Percentiles rank a stretch among this genome's conserved stretches.
Conservation (phyloP, 257 asterid genomes). For the Gentiana straminea region DNA sequence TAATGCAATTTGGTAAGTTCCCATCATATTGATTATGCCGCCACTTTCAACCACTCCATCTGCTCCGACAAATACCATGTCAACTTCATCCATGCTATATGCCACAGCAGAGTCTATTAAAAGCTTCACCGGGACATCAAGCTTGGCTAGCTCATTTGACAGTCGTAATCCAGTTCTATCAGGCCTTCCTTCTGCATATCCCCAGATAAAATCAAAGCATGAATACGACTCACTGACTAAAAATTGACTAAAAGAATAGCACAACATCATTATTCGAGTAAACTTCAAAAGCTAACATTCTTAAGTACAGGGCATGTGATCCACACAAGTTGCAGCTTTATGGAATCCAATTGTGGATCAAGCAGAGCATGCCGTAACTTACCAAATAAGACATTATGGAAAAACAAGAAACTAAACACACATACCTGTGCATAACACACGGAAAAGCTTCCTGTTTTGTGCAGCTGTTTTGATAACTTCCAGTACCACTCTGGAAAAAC, state of each 20-base stretch:
- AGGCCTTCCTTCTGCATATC: conserved; percentile 84
- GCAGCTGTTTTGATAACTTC: conserved; percentile 79
- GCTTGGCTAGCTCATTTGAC: conserved; percentile 81
- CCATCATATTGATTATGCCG: conserved; percentile 95
- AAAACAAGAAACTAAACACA: not conserved
- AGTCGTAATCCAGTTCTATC: conserved; percentile 75
- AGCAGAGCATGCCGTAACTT: not conserved
- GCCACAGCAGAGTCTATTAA: conserved; percentile 95
- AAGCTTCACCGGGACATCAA: conserved; percentile 85
- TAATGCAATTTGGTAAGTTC: conserved; percentile 90
- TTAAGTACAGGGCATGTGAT: conserved; percentile 1
- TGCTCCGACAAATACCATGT: conserved; percentile 94
- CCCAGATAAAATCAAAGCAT: not conserved
- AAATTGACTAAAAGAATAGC: not conserved
- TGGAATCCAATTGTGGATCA: not conserved
- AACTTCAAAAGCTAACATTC: too few relatives aligned
- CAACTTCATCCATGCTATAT: conserved; percentile 87
- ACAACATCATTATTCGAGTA: too few relatives aligned
- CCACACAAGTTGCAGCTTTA: conserved; percentile 1
- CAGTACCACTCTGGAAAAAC: conserved; percentile 82
- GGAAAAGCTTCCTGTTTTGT: conserved; percentile 51
- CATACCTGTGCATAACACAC: conserved; percentile 82
- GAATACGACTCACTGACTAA: not conserved
- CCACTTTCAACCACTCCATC: conserved; percentile 97
- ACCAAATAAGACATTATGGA: not conserved